Evolutionary conservation across 495 filamentous ascomycete species (phyloP).

Genomic region (Penicillium riverlandense): DNA sequence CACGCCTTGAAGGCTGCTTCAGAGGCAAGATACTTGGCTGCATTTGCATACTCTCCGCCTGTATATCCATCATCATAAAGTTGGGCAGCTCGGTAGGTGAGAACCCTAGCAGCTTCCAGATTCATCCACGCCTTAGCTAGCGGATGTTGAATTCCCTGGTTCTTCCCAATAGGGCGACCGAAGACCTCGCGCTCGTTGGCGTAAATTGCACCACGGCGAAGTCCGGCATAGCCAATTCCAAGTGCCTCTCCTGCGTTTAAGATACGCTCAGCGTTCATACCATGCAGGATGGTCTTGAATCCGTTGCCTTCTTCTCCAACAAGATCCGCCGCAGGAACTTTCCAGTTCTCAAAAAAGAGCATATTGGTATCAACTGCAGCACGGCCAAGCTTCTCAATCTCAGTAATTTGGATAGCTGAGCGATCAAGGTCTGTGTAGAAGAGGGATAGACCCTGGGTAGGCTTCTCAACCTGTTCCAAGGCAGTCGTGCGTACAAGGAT

Average conservation of each 20-base stretch:
- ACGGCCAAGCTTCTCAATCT: conserved; percentile 77
- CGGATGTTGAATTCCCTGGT: conserved; percentile 70
- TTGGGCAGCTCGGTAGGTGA: conserved; percentile 69
- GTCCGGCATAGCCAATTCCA: conserved; percentile 66
- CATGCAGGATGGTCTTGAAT: conserved; percentile 71
- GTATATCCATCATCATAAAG: conserved; percentile 59
- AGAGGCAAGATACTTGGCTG: conserved; percentile 72
- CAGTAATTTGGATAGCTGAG: conserved; percentile 50
- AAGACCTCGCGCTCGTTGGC: conserved; percentile 65
- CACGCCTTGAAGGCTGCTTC: conserved; percentile 72
- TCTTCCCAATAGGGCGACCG: conserved; percentile 62
- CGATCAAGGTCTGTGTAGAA: conserved; percentile 71
- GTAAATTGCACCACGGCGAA: conserved; percentile 57
- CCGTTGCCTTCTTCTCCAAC: conserved; percentile 66
- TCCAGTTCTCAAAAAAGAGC: conserved; percentile 74
- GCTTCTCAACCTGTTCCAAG: conserved; percentile 54
- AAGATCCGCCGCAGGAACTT: conserved; percentile 49
- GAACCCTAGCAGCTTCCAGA: conserved; percentile 69
- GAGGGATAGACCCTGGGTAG: conserved; percentile 62
- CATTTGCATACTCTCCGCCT: conserved; percentile 69
- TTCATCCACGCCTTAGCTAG: conserved; percentile 70
- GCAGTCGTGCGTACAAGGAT: conserved; percentile 68
- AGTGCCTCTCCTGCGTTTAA: conserved; percentile 71
- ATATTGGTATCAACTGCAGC: conserved; percentile 73
- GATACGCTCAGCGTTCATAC: conserved; percentile 79